Evolutionary conservation across 129 eudicot species (phyloP).

Genomic region (carrot (Daucus carota)): DH1_v3.0 NC_030382.2:44358501-44359000

Average conservation of each 20-base stretch:
- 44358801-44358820: slow-evolving; percentile 24
- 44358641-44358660: neutral
- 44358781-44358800: slow-evolving; percentile 27
- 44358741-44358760: slow-evolving; percentile 18
- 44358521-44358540: neutral
- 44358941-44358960: slow-evolving; percentile 5
- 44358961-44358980: neutral
- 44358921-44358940: neutral
- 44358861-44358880: slow-evolving; percentile 23
- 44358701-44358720: neutral
- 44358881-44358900: slow-evolving; percentile 47
- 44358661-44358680: slow-evolving; percentile 16
- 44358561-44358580: neutral
- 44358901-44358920: slow-evolving; percentile 5
- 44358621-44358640: neutral
- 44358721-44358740: slow-evolving; percentile 18
- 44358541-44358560: neutral
- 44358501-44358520: slow-evolving; percentile 8
- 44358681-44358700: slow-evolving; percentile 14
- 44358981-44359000: neutral
- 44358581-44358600: neutral
- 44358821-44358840: slow-evolving; percentile 15
- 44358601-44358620: neutral
- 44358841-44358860: slow-evolving; percentile 17
- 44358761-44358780: slow-evolving; percentile 7